Evolutionary conservation across 1,284 basidiomycete genomes (phyloP), one percentile per base, ranked within the genome.

Genomic region (Ceratobasidium sp.): DNA sequence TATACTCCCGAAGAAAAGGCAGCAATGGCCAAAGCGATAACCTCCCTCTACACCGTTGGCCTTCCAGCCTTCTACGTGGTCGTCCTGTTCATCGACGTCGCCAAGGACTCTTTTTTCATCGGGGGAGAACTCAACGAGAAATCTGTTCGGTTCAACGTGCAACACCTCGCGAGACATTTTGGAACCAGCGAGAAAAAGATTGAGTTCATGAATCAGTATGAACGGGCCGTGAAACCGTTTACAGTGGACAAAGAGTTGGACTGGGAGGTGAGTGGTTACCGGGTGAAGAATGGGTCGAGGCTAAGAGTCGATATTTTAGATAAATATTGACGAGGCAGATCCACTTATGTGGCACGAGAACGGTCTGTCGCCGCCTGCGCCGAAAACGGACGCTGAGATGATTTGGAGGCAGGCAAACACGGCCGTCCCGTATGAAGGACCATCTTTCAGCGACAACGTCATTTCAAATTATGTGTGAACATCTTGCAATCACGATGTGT

Each of bases 301-400:
- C 33, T 33, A 33, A 33, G 33, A 33, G 33, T 33, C 4, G 2
- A 33, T 33, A 33, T 33, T 33, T 33, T 50, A 74, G 70, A 28
- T 74, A 3, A 74, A 74, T 23, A 33, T 74, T 40, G 70, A 74
- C 26, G 70, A 74, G 28, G 70, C 70, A 4, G 70, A 74, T 23
- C 70, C 57, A 9, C n/a, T 74, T 7, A 64, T 46, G 17, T 74
- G 61, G 70, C 70, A 74, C 26, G 70, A 74, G 46, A 74, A 74
- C 44, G 70, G 61, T 6, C 52, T 74, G 70, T 61, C 70, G 1
- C 70, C 70, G 4, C 70, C 70, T 12, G 61, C 57, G 7, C 70
- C 70, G 0, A 38, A 38, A 13, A 50, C 57, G 7, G 46, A 74
- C 28, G 70, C 23, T 3, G 70, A 74, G 33, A n/a, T 3, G 9